These are phyloP conservation scores for Stereocaulon alpinum DNA, from an alignment of 495 filamentous ascomycete genomes.

Conservation along the genomic window DNA sequence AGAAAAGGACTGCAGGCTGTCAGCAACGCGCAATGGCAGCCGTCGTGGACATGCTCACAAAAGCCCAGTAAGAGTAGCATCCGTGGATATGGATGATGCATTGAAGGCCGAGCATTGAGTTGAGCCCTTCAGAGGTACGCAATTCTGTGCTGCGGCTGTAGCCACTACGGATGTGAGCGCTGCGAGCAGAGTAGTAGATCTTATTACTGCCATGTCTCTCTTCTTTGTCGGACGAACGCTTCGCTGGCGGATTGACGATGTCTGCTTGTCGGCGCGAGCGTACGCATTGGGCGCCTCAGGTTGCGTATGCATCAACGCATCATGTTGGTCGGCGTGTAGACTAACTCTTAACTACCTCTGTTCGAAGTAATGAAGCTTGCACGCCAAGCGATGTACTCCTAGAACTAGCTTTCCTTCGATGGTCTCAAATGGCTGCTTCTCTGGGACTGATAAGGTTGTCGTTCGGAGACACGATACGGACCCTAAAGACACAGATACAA, in stretches of 20 bases:
- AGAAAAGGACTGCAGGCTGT: slow-evolving; percentile 67
- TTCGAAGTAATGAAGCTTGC: neutral
- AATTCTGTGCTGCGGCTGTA: slow-evolving; percentile 31
- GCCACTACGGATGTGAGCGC: slow-evolving; percentile 3
- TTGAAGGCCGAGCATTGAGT: slow-evolving; percentile 77
- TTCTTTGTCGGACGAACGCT: neutral
- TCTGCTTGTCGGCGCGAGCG: slow-evolving; percentile 5
- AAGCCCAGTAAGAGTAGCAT: slow-evolving; percentile 47
- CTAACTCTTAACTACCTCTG: neutral
- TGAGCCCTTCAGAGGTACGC: slow-evolving; percentile 72
- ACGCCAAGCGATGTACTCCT: neutral
- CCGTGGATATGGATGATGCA: slow-evolving; percentile 69
- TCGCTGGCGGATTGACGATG: neutral
- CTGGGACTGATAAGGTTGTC: slow-evolving; percentile 4
- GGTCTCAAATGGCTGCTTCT: neutral
- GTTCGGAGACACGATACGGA: neutral
- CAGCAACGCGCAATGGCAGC: slow-evolving; percentile 19
- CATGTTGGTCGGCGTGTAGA: neutral
- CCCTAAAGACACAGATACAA: neutral
- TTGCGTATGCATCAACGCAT: slow-evolving; percentile 10
- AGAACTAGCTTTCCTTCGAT: neutral
- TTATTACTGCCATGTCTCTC: neutral
- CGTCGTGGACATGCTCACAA: slow-evolving; percentile 51
- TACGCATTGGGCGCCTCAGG: neutral
- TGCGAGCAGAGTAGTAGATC: slow-evolving; percentile 5